These are phyloP conservation scores for Venturia oleaginea DNA, from an alignment of 2,329 filamentous ascomycete genomes.

Conservation along the genomic window DNA sequence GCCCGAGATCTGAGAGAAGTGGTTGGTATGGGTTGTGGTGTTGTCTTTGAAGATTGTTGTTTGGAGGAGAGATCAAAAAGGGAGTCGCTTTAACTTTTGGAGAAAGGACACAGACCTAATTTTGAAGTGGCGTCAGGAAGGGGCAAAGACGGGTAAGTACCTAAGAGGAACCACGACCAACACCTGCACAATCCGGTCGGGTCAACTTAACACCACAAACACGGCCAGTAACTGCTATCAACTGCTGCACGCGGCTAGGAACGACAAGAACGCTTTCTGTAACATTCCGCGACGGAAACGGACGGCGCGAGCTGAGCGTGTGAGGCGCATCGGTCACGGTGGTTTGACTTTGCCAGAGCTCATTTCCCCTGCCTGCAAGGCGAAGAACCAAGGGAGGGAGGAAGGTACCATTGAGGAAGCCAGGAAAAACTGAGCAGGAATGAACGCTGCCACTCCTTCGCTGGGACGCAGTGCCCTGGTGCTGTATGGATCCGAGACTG, in stretches of 20 bases:
- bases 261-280: neutral
- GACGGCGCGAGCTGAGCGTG: neutral
- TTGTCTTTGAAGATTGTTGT: slow-evolving; percentile 10
- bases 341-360: too few species aligned
- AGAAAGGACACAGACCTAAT: neutral
- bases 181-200: neutral
- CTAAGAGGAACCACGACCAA: neutral
- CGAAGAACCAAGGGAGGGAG: neutral
- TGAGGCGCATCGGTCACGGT: neutral
- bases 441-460: neutral
- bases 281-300: neutral
- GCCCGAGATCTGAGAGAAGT: slow-evolving; percentile 30
- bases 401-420: neutral
- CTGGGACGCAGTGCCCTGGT: slow-evolving; percentile 51
- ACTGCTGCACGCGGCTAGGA: neutral
- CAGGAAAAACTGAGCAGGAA: neutral
- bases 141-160: neutral
- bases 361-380: neutral
- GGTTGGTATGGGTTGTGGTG: slow-evolving; percentile 25
- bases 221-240: neutral
- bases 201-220: too few species aligned
- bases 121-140: neutral
- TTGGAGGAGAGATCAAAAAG: slow-evolving; percentile 13
- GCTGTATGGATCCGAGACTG: slow-evolving; percentile 90
- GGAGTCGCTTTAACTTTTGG: slow-evolving; percentile 6